Evolutionary conservation across 2,329 filamentous ascomycete genomes (phyloP).

Genomic region (Fusarium tupiense): DNA sequence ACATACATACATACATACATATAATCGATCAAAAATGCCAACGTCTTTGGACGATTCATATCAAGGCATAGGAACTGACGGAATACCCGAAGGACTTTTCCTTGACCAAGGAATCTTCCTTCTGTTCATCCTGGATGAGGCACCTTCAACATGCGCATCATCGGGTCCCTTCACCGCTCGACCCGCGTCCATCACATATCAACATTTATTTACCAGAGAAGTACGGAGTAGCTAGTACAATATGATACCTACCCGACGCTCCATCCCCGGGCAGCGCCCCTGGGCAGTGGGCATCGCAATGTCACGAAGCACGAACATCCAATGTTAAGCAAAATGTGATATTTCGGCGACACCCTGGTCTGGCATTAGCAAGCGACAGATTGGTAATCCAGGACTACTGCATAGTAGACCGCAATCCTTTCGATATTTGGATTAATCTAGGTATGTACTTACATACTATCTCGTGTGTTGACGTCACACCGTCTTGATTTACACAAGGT

Average conservation of each 20-base stretch:
- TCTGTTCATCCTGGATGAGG: background rate
- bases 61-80: background rate
- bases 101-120: background rate
- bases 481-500: slow-evolving; percentile 10
- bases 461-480: slow-evolving; percentile 28
- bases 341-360: background rate
- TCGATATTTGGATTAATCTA: background rate
- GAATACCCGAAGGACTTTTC: background rate
- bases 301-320: background rate
- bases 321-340: background rate
- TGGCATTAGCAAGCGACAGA: background rate
- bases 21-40: background rate
- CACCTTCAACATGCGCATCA: background rate
- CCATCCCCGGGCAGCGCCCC: background rate
- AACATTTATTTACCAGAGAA: background rate
- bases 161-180: slow-evolving; percentile 15
- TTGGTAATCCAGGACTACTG: background rate
- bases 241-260: background rate
- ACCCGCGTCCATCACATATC: slow-evolving; percentile 3
- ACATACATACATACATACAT: background rate
- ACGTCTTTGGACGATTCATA: background rate
- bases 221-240: background rate
- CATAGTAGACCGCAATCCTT: background rate
- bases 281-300: background rate
- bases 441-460: background rate